A percentile compares a stretch with the other conserved stretches of the same genome.
Evolutionary conservation across 2,329 filamentous ascomycete species (phyloP).

Genomic region (Mycogone perniciosa): DNA sequence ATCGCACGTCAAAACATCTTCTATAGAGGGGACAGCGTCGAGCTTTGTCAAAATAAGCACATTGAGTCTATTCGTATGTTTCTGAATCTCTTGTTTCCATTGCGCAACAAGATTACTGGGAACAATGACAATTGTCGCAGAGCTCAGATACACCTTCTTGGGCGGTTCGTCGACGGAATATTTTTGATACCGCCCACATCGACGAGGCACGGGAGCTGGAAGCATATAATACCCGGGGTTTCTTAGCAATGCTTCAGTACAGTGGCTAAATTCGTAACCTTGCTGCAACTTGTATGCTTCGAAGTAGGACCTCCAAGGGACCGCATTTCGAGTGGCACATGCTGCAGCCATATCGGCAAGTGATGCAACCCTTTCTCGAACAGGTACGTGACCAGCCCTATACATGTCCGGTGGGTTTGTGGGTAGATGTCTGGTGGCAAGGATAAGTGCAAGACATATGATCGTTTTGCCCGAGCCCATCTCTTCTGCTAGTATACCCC

Average conservation of each 20-base stretch:
- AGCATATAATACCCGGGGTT: slow-evolving; percentile 56
- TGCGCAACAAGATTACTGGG: slow-evolving; percentile 79
- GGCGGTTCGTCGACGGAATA: slow-evolving; percentile 24
- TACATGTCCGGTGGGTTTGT: slow-evolving; percentile 60
- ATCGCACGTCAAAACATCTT: slow-evolving; percentile 61
- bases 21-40: slow-evolving; percentile 48
- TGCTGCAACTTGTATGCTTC: slow-evolving; percentile 38
- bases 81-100: slow-evolving; percentile 74
- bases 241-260: slow-evolving; percentile 49
- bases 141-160: slow-evolving; percentile 55
- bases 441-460: slow-evolving; percentile 71
- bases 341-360: slow-evolving; percentile 72
- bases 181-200: slow-evolving; percentile 17
- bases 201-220: slow-evolving; percentile 34
- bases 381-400: slow-evolving; percentile 33
- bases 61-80: slow-evolving; percentile 63
- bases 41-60: slow-evolving; percentile 56
- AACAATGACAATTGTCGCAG: slow-evolving; percentile 69
- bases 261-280: slow-evolving; percentile 47
- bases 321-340: slow-evolving; percentile 55
- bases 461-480: slow-evolving; percentile 85
- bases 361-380: slow-evolving; percentile 47
- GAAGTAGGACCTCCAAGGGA: slow-evolving; percentile 66
- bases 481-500: slow-evolving; percentile 74
- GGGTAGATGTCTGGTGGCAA: slow-evolving; percentile 66